phyloP scores from a whole-genome alignment of 345 rosid species.

The Melaleuca alternifolia region DNA sequence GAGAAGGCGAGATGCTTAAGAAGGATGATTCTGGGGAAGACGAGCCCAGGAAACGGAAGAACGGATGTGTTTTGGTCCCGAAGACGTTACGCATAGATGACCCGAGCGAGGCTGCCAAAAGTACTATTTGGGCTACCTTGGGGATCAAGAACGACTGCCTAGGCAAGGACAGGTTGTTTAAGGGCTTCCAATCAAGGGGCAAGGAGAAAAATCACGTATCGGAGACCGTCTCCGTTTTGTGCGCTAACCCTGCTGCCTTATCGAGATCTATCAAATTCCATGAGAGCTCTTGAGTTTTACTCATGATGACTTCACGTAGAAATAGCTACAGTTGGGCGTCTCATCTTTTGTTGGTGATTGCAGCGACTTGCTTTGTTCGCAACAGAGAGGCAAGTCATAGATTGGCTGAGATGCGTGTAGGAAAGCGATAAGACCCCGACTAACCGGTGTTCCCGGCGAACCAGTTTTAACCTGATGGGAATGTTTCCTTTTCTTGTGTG shows the following conservation, averaged over 20 bases:
- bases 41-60: slow-evolving; percentile 31
- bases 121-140: slow-evolving; percentile 68
- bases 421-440: background rate
- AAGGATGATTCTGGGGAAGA: slow-evolving; percentile 15
- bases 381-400: background rate
- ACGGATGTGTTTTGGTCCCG: slow-evolving; percentile 47
- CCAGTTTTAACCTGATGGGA: background rate
- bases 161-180: slow-evolving; percentile 40
- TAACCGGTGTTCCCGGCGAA: background rate
- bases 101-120: slow-evolving; percentile 63
- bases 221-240: slow-evolving; percentile 31
- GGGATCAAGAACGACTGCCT: slow-evolving; percentile 49
- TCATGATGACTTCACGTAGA: background rate
- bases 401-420: background rate
- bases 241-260: slow-evolving; percentile 83
- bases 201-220: slow-evolving; percentile 23
- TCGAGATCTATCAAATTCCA: slow-evolving; percentile 73
- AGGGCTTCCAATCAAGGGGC: slow-evolving; percentile 49
- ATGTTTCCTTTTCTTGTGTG: background rate
- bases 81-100: slow-evolving; percentile 70
- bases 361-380: background rate
- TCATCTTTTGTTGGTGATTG: background rate
- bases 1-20: slow-evolving; percentile 38
- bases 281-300: slow-evolving; percentile 24
- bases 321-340: background rate